These are phyloP conservation scores for Fraxinus pennsylvanica DNA, from an alignment of 257 asterid species.

Conservation along the genomic window DNA sequence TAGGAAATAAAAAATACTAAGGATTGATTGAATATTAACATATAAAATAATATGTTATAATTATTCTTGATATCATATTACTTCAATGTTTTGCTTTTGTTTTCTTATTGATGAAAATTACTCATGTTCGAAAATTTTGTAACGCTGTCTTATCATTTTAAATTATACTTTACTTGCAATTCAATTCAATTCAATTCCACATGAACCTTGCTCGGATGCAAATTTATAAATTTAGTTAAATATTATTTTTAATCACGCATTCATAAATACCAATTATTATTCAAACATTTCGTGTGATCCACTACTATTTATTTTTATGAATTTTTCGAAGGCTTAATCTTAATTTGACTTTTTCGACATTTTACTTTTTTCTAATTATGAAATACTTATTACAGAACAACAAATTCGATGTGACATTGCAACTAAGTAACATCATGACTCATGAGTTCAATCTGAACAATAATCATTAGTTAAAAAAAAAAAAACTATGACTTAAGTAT, in stretches of 20 bases:
- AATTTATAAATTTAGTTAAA: no score
- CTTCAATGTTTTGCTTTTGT: not conserved
- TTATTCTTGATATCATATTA: not conserved
- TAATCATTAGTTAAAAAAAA: not conserved
- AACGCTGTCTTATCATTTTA: not conserved
- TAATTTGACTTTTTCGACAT: no score
- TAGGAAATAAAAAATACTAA: no score
- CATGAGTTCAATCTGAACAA: not conserved
- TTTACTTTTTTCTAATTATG: no score
- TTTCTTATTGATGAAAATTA: not conserved
- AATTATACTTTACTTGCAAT: no score
- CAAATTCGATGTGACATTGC: not conserved
- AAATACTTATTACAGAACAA: not conserved
- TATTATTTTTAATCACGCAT: no score
- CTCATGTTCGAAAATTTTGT: not conserved
- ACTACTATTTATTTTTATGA: no score
- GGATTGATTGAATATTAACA: not conserved
- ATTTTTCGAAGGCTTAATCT: not conserved
- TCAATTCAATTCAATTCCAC: no score
- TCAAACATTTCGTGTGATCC: no score
- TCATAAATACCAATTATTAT: no score
- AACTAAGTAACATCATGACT: not conserved
- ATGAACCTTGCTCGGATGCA: no score
- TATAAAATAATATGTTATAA: not conserved
- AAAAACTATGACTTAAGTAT: no score